Base-by-base conservation (phyloP, 441 rosid genomes). In the Sinapis alba region DNA sequence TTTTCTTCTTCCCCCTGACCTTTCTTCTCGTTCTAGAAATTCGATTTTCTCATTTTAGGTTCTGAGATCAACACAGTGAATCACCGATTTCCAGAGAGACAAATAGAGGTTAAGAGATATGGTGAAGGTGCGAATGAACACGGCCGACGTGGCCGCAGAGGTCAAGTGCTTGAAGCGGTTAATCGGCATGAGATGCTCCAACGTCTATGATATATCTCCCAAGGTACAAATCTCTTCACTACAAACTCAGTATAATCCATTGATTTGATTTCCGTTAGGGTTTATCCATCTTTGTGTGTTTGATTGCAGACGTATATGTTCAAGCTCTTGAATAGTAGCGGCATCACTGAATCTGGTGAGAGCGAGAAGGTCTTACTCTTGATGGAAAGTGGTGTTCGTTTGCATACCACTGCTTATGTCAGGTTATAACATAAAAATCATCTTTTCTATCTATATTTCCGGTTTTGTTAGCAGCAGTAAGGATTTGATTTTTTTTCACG, bases 141-240 rank as follows among this genome's bases (percentile, higher is more conserved):
- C 97, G 86, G 99, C 98, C 71, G 98, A 93, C 69, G 98, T 96
- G 80, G 99, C 99, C 54, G 97, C 98, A 6, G 99, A 92, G 82
- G 99, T 93, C 43, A 96, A 93, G 80, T 93, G 97, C 84, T 70
- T 91, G 69, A 91, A 97, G 69, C 80, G 89, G 0, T 80, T 96
- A 47, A 93, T 96, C 82, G 98, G 98, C 79, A 91, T 93, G 97
- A 93, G 98, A 41, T 96, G 98, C 70, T 92, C 98, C 77, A 93
- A 96, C 70, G 97, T 93, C 86, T 96, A 96, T 75, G 97, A 93
- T 84, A 95, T 96, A 82, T 80, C 97, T 34, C 96, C 99, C 58
- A 93, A 93, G 98, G 98, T 89, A 53, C 20, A 12, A 64, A 13
- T 58, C 2, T 60, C 12, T 65, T 15, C 54, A 18, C 18, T 34